phyloP scores from a whole-genome alignment of 2,329 filamentous ascomycete species.

The Apiospora phragmitis region DNA sequence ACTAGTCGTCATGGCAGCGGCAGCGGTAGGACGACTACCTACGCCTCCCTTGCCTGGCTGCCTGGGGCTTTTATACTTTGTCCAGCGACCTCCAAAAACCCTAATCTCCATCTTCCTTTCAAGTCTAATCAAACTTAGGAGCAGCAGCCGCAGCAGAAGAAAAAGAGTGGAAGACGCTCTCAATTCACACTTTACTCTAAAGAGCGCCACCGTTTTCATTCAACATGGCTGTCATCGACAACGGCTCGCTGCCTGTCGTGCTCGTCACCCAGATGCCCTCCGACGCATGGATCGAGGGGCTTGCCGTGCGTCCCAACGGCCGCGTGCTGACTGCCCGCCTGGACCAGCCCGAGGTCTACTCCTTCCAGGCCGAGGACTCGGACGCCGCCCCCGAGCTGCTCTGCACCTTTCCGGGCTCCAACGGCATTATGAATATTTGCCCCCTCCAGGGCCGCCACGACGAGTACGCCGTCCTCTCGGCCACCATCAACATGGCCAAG shows the following conservation, averaged over 20 bases:
- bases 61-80: background rate
- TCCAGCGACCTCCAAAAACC: background rate
- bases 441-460: conserved; percentile 25
- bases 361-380: conserved; percentile 27
- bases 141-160: background rate
- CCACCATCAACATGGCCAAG: conserved; percentile 29
- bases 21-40: background rate
- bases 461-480: conserved; percentile 29
- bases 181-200: background rate
- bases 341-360: conserved; percentile 32
- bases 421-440: conserved; percentile 28
- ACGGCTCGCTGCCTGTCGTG: conserved; percentile 18
- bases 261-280: conserved; percentile 33
- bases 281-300: conserved; percentile 32
- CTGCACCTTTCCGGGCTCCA: conserved; percentile 27
- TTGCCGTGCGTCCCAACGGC: conserved; percentile 31
- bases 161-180: background rate
- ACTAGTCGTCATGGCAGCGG: background rate
- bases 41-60: background rate
- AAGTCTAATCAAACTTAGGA: background rate
- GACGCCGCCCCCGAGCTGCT: conserved; percentile 26
- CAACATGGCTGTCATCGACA: background rate
- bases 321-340: conserved; percentile 29
- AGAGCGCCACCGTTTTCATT: background rate
- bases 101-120: background rate